Percentiles rank a stretch among this genome's conserved stretches.
Evolutionary conservation across 345 rosid genomes (phyloP).

Genomic region (Excoecaria agallocha): DNA sequence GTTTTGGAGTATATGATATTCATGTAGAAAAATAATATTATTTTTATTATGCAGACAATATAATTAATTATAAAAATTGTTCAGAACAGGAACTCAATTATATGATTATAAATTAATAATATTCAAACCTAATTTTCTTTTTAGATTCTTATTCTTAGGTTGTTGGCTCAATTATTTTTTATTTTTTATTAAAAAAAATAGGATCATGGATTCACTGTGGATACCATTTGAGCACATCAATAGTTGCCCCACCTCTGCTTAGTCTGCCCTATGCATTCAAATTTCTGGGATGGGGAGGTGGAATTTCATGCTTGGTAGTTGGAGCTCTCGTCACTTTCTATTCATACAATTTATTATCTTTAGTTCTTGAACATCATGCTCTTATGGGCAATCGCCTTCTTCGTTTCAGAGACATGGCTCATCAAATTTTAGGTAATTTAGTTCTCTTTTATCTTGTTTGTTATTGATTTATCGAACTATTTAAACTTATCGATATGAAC

Average conservation of each 20-base stretch:
- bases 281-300: slow-evolving; percentile 68
- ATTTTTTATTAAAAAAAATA: slow-evolving; percentile 3
- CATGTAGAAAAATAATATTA: too few species aligned
- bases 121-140: too few species aligned
- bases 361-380: slow-evolving; percentile 74
- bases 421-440: slow-evolving; percentile 59
- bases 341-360: slow-evolving; percentile 70
- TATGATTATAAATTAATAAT: too few species aligned
- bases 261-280: slow-evolving; percentile 82
- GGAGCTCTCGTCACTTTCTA: slow-evolving; percentile 78
- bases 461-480: too few species aligned
- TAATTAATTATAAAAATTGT: too few species aligned
- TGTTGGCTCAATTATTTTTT: too few species aligned
- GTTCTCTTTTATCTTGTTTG: too few species aligned
- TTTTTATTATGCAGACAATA: too few species aligned
- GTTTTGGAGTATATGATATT: too few species aligned
- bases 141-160: too few species aligned
- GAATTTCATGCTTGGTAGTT: slow-evolving; percentile 43
- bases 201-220: slow-evolving; percentile 93
- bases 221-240: slow-evolving; percentile 81
- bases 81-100: too few species aligned
- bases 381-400: slow-evolving; percentile 62
- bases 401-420: slow-evolving; percentile 87
- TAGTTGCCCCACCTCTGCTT: slow-evolving; percentile 70
- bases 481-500: too few species aligned